Evolutionary conservation across 352 stramenopile species (phyloP).

Genomic region (Pythium sp.): DNA sequence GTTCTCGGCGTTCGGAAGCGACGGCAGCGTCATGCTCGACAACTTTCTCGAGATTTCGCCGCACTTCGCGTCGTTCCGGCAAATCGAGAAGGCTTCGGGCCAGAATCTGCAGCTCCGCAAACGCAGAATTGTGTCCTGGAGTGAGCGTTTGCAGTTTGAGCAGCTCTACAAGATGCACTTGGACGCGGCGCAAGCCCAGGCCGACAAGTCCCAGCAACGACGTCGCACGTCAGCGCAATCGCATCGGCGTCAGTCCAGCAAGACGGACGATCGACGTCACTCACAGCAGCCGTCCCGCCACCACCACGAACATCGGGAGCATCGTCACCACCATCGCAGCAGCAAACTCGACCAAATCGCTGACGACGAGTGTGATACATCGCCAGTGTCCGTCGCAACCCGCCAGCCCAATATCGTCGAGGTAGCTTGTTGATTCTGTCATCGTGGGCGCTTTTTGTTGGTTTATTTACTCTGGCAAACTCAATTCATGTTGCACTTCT

Average conservation of each 20-base stretch:
- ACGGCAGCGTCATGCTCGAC: constrained; percentile 57
- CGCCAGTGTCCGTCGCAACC: not conserved
- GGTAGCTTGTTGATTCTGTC: not conserved
- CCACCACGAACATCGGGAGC: constrained; percentile 19
- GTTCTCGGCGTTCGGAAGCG: constrained; percentile 58
- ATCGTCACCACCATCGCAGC: constrained; percentile 15
- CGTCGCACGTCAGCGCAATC: constrained; percentile 9
- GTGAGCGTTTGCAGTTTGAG: constrained; percentile 49
- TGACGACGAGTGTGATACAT: constrained; percentile 2
- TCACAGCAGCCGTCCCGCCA: constrained; percentile 17
- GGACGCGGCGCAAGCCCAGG: constrained; percentile 22
- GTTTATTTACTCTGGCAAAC: not conserved
- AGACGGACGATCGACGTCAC: constrained; percentile 4
- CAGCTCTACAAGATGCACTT: constrained; percentile 47
- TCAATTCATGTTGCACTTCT: not conserved
- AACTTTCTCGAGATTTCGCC: constrained; percentile 62
- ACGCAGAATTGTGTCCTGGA: constrained; percentile 52
- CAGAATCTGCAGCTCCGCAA: constrained; percentile 47
- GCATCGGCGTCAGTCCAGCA: not conserved
- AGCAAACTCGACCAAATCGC: not conserved
- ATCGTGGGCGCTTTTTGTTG: not conserved
- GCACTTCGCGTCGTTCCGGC: constrained; percentile 47
- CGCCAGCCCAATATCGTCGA: constrained; percentile 12
- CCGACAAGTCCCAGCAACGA: not conserved
- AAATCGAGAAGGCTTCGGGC: constrained; percentile 42